phyloP scores from a whole-genome alignment of 2,329 filamentous ascomycete genomes.

The Scedosporium dehoogii region DNA sequence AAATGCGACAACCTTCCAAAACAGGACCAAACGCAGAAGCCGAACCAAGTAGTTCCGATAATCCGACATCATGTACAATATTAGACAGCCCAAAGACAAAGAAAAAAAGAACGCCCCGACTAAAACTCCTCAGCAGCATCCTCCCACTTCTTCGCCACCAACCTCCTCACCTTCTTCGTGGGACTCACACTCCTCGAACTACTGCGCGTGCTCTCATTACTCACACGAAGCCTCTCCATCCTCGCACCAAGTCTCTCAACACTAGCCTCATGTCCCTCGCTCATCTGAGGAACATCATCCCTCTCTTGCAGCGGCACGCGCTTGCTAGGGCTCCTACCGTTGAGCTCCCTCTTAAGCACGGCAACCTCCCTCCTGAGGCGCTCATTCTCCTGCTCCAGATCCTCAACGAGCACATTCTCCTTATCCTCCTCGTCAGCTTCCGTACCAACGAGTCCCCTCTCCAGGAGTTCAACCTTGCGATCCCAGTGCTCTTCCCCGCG shows the following conservation, averaged over 20 bases:
- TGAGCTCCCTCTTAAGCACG: constrained; percentile 56
- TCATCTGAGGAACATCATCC: constrained; percentile 29
- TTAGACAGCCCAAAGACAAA: background rate
- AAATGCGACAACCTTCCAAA: background rate
- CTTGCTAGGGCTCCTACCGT: constrained; percentile 53
- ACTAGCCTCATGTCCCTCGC: background rate
- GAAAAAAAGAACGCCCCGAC: background rate
- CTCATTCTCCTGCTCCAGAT: constrained; percentile 63
- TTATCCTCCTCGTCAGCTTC: constrained; percentile 44
- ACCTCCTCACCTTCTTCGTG: constrained; percentile 42
- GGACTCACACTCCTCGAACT: constrained; percentile 26
- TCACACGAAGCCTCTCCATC: constrained; percentile 41
- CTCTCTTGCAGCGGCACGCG: constrained; percentile 44
- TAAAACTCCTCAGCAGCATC: constrained; percentile 26
- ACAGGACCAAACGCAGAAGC: background rate
- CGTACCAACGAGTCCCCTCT: constrained; percentile 32
- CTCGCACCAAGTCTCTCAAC: constrained; percentile 26
- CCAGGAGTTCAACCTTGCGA: constrained; percentile 64
- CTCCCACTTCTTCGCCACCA: constrained; percentile 39
- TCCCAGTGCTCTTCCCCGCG: constrained; percentile 78
- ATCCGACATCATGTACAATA: background rate
- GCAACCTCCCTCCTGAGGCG: constrained; percentile 55
- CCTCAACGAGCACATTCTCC: constrained; percentile 51
- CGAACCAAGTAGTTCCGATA: background rate
- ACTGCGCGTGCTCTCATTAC: constrained; percentile 20